phyloP scores from a whole-genome alignment of 805 yeast species.

The Candida arabinofermentans region DNA sequence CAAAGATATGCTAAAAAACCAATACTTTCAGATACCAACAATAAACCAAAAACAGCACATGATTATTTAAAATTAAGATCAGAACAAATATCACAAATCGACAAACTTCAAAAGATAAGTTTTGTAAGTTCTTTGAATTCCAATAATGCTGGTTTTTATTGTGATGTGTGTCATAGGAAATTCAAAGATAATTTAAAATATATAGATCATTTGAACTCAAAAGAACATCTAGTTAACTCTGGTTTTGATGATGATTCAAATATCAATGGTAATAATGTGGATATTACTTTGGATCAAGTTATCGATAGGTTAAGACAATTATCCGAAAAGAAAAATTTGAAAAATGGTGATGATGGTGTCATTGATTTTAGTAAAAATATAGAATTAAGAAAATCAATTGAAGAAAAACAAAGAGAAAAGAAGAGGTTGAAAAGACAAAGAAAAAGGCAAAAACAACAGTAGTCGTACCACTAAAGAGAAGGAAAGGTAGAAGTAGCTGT shows the following conservation, averaged over 20 bases:
- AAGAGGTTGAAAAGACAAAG: constrained; percentile 25
- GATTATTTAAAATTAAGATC: constrained; percentile 21
- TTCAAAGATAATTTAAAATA: constrained; percentile 80
- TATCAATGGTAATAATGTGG: constrained; percentile 25
- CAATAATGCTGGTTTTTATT: constrained; percentile 76
- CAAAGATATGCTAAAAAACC: constrained; percentile 14
- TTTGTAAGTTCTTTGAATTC: constrained; percentile 23
- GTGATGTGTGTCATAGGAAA: constrained; percentile 75
- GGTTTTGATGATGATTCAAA: constrained; percentile 23
- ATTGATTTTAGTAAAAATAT: constrained; percentile 16
- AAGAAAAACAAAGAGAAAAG: constrained; percentile 32
- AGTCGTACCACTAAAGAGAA: too few species aligned
- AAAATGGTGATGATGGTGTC: constrained; percentile 6
- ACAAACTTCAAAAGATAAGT: constrained; percentile 18
- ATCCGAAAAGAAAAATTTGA: constrained; percentile 30
- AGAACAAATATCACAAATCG: constrained; percentile 22
- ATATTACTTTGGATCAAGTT: constrained; percentile 48
- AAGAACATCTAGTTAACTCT: constrained; percentile 53
- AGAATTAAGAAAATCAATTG: constrained; percentile 40
- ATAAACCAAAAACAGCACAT: constrained; percentile 11
- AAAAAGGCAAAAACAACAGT: constrained; percentile 16
- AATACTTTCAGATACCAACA: constrained; percentile 9
- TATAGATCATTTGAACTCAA: constrained; percentile 79
- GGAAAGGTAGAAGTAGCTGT: too few species aligned
- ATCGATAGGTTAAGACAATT: constrained; percentile 34